Percentiles rank a stretch among this genome's conserved stretches.
Conservation (phyloP, 495 filamentous ascomycete genomes). For the Lophium mytilinum region DNA sequence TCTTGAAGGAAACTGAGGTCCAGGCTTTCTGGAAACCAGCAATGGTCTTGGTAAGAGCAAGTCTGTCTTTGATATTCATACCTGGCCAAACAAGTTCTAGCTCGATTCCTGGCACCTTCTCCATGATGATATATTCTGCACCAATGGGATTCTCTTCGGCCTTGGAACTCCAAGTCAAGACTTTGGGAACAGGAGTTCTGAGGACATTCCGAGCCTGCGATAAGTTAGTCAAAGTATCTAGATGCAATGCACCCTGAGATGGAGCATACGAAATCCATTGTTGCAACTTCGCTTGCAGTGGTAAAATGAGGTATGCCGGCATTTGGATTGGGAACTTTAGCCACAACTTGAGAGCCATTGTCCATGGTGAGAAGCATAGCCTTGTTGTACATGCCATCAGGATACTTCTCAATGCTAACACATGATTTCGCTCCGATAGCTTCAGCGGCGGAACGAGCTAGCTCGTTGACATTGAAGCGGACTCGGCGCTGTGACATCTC, state of each 20-base stretch:
- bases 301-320: constrained; percentile 15
- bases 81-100: constrained; percentile 6
- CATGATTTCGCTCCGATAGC: constrained; percentile 13
- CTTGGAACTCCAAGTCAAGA: constrained; percentile 17
- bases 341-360: constrained; percentile 10
- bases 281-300: constrained; percentile 21
- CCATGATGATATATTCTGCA: constrained; percentile 24
- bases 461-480: constrained; percentile 12
- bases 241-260: not conserved
- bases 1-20: constrained; percentile 3
- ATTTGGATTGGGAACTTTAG: constrained; percentile 19
- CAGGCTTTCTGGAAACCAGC: constrained; percentile 6
- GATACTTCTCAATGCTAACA: constrained; percentile 7
- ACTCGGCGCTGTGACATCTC: constrained; percentile 6
- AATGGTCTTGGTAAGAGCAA: constrained; percentile 4
- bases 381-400: constrained; percentile 15
- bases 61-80: constrained; percentile 6
- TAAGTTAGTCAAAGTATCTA: constrained; percentile 1
- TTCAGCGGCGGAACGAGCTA: constrained; percentile 3
- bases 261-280: constrained; percentile 14
- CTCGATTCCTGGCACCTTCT: constrained; percentile 11
- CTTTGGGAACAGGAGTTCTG: constrained; percentile 11
- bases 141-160: constrained; percentile 11
- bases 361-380: constrained; percentile 10
- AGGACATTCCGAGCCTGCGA: constrained; percentile 11